These are phyloP conservation scores for Apiotrichum domesticum DNA, from an alignment of 1,284 basidiomycete species.

Conservation along the genomic window DNA sequence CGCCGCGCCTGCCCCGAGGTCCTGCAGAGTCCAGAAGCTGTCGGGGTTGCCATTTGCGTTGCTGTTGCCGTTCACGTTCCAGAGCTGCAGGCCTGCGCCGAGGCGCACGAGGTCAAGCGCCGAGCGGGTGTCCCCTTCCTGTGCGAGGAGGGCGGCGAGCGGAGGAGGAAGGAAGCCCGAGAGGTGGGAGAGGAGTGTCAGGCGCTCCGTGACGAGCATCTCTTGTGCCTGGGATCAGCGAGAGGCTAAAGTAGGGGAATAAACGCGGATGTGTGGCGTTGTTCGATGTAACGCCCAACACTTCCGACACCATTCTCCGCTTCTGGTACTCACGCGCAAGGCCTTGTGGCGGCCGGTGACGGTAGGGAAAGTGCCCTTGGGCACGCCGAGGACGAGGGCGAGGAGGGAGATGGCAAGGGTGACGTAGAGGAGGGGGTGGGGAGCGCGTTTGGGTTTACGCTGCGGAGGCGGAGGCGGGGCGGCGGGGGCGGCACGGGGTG, in stretches of 20 bases:
- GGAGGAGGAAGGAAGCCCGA: constrained; percentile 40
- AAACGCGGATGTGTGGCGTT: no score
- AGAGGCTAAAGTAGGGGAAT: no score
- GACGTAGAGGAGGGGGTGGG: constrained; percentile 42
- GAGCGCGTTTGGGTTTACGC: constrained; percentile 1
- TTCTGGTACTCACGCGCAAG: constrained; percentile 27
- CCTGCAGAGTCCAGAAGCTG: constrained; percentile 37
- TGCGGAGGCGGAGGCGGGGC: no score
- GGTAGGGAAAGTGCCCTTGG: constrained; percentile 39
- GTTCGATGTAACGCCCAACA: neutral
- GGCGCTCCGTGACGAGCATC: constrained; percentile 28
- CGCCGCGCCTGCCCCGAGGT: constrained; percentile 33
- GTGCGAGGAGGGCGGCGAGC: constrained; percentile 26
- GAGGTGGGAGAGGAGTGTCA: constrained; percentile 33
- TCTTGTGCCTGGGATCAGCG: constrained; percentile 30
- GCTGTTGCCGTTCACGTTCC: constrained; percentile 12
- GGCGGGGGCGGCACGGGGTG: neutral
- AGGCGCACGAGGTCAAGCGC: constrained; percentile 23
- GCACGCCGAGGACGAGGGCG: constrained; percentile 37
- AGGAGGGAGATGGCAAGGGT: constrained; percentile 29
- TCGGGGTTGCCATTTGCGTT: neutral
- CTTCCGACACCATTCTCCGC: neutral
- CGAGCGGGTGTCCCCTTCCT: constrained; percentile 8
- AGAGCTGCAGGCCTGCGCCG: constrained; percentile 21
- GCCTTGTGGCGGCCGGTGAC: constrained; percentile 39